Conservation (phyloP, 495 filamentous ascomycete species). For the Neurospora sp. region DNA sequence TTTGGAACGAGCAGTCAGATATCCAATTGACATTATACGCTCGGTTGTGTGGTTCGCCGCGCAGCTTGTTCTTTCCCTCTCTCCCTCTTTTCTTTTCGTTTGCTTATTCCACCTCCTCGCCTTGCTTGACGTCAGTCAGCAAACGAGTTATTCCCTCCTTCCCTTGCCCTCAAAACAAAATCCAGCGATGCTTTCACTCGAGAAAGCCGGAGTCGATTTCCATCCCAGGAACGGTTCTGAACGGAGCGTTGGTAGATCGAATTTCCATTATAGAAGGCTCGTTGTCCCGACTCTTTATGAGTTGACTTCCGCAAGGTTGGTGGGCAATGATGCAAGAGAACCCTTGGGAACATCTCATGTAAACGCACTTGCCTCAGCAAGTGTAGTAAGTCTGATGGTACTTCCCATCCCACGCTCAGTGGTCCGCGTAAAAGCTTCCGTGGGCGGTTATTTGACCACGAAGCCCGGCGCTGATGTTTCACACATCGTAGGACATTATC, state of each 20-base stretch:
- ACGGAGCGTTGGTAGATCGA: conserved; percentile 53
- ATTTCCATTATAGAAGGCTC: conserved; percentile 49
- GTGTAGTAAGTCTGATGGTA: not conserved
- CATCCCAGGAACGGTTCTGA: conserved; percentile 41
- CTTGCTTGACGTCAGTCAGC: not conserved
- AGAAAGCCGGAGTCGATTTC: conserved; percentile 37
- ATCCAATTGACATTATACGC: conserved; percentile 19
- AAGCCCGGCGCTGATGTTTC: not conserved
- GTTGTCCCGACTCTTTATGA: conserved; percentile 36
- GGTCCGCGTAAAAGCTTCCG: not conserved
- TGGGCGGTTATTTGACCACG: not conserved
- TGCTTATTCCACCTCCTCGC: not conserved
- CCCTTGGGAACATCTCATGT: conserved; percentile 36
- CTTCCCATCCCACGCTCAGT: not conserved
- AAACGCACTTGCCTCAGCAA: not conserved
- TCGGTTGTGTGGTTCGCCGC: conserved; percentile 7
- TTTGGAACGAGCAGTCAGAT: conserved; percentile 21
- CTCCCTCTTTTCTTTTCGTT: conserved; percentile 1
- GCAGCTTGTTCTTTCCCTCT: not conserved
- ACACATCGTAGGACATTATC: not conserved
- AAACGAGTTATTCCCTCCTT: not conserved
- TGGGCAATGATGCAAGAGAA: conserved; percentile 67
- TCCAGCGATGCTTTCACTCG: conserved; percentile 42
- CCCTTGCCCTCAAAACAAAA: conserved; percentile 4
- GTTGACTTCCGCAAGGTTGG: conserved; percentile 34